A percentile compares a stretch with the other conserved stretches of the same genome.
phyloP scores from a whole-genome alignment of 116 monocot species.

The Iris pallida region DNA sequence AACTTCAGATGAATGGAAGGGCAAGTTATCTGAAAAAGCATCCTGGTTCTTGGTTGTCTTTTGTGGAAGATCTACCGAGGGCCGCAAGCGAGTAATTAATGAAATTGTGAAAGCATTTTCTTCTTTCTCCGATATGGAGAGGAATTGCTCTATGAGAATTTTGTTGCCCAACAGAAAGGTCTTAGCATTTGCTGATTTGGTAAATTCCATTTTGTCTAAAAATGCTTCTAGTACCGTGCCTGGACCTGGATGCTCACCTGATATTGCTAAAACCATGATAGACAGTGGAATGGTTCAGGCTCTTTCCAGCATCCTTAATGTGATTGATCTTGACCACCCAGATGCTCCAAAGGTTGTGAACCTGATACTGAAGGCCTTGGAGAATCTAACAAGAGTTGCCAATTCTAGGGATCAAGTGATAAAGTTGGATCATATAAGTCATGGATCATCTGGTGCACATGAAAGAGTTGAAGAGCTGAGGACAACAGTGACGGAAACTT shows the following conservation, averaged over 20 bases:
- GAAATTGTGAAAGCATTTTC: conserved; percentile 66
- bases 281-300: conserved; percentile 70
- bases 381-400: conserved; percentile 67
- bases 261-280: conserved; percentile 79
- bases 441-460: conserved; percentile 33
- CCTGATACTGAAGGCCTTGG: conserved; percentile 63
- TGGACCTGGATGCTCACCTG: conserved; percentile 70
- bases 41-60: conserved; percentile 67
- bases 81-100: conserved; percentile 59
- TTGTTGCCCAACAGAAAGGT: conserved; percentile 56
- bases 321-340: conserved; percentile 76
- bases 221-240: conserved; percentile 49
- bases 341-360: conserved; percentile 67
- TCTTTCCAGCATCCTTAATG: conserved; percentile 47
- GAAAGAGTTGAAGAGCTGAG: conserved; percentile 32
- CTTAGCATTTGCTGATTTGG: conserved; percentile 47
- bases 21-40: conserved; percentile 64
- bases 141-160: conserved; percentile 30
- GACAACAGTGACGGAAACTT: conserved; percentile 10
- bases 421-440: conserved; percentile 40
- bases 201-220: conserved; percentile 67
- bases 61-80: conserved; percentile 65
- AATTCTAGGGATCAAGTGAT: conserved; percentile 58
- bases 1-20: conserved; percentile 46
- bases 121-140: conserved; percentile 31